These are phyloP conservation scores for Metschnikowia vanudenii DNA, from an alignment of 805 yeast species.

Conservation along the genomic window DNA sequence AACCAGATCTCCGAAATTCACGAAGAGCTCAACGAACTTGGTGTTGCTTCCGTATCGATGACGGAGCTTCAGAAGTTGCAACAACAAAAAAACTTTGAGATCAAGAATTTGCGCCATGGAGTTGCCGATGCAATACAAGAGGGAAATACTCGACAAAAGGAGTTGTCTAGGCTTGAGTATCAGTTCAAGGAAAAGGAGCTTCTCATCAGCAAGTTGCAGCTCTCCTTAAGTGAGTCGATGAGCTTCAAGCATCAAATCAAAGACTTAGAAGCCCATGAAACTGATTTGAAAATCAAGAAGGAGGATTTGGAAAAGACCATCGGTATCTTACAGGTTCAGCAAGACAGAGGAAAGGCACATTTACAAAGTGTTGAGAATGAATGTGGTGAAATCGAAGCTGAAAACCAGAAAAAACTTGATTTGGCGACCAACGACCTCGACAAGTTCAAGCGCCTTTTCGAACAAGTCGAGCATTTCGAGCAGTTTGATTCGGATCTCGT, in stretches of 20 bases:
- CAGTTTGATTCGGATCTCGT: conserved; percentile 22
- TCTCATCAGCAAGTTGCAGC: conserved; percentile 52
- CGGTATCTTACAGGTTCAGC: conserved; percentile 5
- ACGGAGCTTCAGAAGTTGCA: conserved; percentile 49
- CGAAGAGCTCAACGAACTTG: conserved; percentile 38
- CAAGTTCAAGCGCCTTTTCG: conserved; percentile 8
- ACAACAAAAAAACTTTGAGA: conserved; percentile 33
- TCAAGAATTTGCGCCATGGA: conserved; percentile 40
- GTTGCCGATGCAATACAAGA: conserved; percentile 34
- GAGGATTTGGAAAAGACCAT: conserved; percentile 6
- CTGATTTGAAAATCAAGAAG: conserved; percentile 15
- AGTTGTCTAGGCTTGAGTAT: conserved; percentile 46
- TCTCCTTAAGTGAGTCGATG: conserved; percentile 46
- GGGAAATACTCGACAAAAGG: conserved; percentile 46
- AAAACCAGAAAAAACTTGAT: not conserved
- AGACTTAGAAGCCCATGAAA: conserved; percentile 29
- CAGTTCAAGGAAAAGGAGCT: conserved; percentile 53
- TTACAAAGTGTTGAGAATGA: conserved; percentile 9
- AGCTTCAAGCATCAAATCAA: conserved; percentile 38
- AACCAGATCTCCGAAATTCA: conserved; percentile 27
- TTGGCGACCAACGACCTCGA: not conserved
- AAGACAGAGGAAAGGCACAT: conserved; percentile 1
- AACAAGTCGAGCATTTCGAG: conserved; percentile 22
- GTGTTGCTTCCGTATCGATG: conserved; percentile 35
- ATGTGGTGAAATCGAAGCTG: conserved; percentile 1